Conservation (phyloP, 2,329 filamentous ascomycete genomes). For the Arthroderma sp. region DNA sequence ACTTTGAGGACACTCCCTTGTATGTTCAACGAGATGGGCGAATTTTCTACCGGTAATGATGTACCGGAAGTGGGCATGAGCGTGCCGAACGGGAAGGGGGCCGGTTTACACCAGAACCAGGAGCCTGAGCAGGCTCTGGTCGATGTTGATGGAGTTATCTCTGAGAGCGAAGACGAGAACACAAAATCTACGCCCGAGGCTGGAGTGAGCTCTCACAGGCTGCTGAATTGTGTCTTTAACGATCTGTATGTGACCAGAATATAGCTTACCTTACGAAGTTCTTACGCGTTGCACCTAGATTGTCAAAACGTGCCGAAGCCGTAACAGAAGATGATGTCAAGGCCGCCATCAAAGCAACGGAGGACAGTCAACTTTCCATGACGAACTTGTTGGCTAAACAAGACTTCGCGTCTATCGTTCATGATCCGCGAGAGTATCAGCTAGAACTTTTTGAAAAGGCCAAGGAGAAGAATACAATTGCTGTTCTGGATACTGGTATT, state of each 20-base stretch:
- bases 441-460: constrained; percentile 80
- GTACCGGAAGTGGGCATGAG: too few relatives aligned
- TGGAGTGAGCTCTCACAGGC: constrained; percentile 35
- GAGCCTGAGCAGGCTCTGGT: too few relatives aligned
- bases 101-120: too few relatives aligned
- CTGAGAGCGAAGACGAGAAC: constrained; percentile 17
- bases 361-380: constrained; percentile 40
- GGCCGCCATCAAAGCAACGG: constrained; percentile 19
- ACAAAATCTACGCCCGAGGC: constrained; percentile 4
- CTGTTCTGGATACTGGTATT: constrained; percentile 77
- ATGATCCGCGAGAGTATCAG: constrained; percentile 78
- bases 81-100: too few relatives aligned
- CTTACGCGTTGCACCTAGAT: constrained; percentile 13
- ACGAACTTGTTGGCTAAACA: constrained; percentile 41
- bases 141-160: constrained; percentile 9
- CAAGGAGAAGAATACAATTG: constrained; percentile 74
- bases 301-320: constrained; percentile 30
- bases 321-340: constrained; percentile 29
- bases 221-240: constrained; percentile 37
- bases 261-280: too few relatives aligned
- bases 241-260: constrained; percentile 23
- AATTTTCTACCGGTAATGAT: too few relatives aligned
- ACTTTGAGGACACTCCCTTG: too few relatives aligned
- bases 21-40: too few relatives aligned
- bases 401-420: constrained; percentile 48